Evolutionary conservation across 768 basidiomycete species (phyloP).

Genomic region (Suillus discolor): DNA sequence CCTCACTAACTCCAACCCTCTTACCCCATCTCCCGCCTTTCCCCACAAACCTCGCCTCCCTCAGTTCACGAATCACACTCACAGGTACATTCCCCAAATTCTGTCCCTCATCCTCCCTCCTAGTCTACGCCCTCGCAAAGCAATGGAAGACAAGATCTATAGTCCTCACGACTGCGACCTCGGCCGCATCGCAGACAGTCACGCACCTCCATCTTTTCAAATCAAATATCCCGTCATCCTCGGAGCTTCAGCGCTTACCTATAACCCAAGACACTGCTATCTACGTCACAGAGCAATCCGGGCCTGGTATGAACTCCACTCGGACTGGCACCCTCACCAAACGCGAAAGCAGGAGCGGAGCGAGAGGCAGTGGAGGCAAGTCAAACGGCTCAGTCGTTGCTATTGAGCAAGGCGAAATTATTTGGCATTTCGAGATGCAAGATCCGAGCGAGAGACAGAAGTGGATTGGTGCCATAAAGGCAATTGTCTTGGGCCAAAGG

Average conservation of each 20-base stretch:
- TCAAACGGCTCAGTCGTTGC: conserved; percentile 2
- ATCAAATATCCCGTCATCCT: conserved; percentile 55
- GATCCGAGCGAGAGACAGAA: conserved; percentile 64
- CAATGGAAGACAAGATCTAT: conserved; percentile 72
- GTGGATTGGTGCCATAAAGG: conserved; percentile 80
- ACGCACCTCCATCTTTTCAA: conserved; percentile 78
- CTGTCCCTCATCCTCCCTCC: conserved; percentile 65
- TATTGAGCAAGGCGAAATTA: conserved; percentile 49
- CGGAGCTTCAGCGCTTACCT: conserved; percentile 72
- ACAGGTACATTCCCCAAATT: conserved; percentile 65
- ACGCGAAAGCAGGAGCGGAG: conserved; percentile 9
- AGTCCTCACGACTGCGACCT: conserved; percentile 48
- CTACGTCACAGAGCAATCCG: conserved; percentile 43
- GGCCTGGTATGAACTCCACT: background rate
- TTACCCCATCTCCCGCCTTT: conserved; percentile 49
- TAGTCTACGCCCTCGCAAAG: conserved; percentile 72
- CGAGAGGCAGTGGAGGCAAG: conserved; percentile 1
- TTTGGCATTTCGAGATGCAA: conserved; percentile 73
- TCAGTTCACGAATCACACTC: conserved; percentile 55
- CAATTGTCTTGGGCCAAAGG: conserved; percentile 62
- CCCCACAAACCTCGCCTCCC: conserved; percentile 56
- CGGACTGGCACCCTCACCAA: background rate
- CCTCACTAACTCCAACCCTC: conserved; percentile 23
- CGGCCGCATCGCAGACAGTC: conserved; percentile 30
- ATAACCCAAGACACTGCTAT: conserved; percentile 79